Evolutionary conservation across 2,329 filamentous ascomycete genomes (phyloP).

Genomic region (Thelonectria rubi): DNA sequence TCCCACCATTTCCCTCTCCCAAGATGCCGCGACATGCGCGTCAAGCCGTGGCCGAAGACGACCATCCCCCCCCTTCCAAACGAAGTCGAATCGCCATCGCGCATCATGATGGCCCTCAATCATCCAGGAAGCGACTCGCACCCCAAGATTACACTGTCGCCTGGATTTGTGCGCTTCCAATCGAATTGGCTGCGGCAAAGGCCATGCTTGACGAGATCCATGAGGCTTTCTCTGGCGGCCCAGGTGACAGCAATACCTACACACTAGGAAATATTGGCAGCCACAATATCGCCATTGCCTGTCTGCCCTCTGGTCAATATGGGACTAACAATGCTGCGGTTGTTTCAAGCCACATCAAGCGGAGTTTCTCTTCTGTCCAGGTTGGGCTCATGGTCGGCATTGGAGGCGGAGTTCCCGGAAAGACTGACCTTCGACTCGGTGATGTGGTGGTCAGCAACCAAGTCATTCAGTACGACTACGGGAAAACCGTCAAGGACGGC

Average conservation of each 20-base stretch:
- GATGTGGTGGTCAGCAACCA: not conserved
- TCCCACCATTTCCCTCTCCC: not conserved
- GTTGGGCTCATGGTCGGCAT: constrained; percentile 36
- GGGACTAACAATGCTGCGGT: constrained; percentile 26
- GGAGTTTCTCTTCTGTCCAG: constrained; percentile 1
- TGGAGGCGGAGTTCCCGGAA: constrained; percentile 32
- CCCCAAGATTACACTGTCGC: constrained; percentile 33
- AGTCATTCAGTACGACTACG: constrained; percentile 5
- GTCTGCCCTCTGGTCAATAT: constrained; percentile 15
- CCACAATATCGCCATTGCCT: constrained; percentile 33
- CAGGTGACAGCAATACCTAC: constrained; percentile 34
- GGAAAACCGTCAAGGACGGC: not conserved
- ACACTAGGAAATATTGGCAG: constrained; percentile 22
- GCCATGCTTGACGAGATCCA: constrained; percentile 36
- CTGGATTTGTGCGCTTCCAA: constrained; percentile 39
- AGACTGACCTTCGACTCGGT: not conserved
- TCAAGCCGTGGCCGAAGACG: not conserved
- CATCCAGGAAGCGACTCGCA: not conserved
- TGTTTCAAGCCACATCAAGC: constrained; percentile 10
- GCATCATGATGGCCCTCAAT: not conserved
- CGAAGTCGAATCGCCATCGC: not conserved
- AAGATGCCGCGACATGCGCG: not conserved
- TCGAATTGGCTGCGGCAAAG: constrained; percentile 32
- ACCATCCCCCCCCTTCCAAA: not conserved
- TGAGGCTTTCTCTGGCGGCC: not conserved